These are phyloP conservation scores for Casuarina glauca DNA, from an alignment of 306 rosid species.

Conservation along the genomic window DNA sequence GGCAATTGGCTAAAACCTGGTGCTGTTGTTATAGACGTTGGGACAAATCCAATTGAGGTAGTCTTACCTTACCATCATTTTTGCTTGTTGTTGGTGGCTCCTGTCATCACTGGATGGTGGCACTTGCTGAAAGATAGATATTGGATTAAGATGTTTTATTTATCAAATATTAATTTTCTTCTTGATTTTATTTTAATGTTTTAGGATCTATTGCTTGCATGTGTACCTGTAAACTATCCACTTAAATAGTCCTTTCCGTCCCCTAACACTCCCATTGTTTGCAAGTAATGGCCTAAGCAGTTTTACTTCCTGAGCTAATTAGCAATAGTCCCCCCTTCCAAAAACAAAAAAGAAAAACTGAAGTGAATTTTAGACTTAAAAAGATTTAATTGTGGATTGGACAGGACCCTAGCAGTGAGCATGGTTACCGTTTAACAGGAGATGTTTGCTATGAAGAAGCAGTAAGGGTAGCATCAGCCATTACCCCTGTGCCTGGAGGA, in stretches of 20 bases:
- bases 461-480: slow-evolving; percentile 58
- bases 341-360: no score
- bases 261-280: background rate
- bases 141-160: background rate
- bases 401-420: slow-evolving; percentile 69
- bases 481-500: slow-evolving; percentile 94
- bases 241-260: background rate
- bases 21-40: slow-evolving; percentile 80
- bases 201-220: background rate
- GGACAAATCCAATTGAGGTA: slow-evolving; percentile 88
- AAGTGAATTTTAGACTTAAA: background rate
- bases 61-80: background rate
- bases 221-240: background rate
- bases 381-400: background rate
- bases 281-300: background rate
- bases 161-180: background rate
- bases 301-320: no score
- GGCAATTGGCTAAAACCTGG: slow-evolving; percentile 91
- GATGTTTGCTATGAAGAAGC: slow-evolving; percentile 90
- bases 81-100: slow-evolving; percentile 4
- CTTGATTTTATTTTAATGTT: background rate
- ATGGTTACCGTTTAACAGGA: slow-evolving; percentile 66
- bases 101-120: background rate
- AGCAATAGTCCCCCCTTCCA: no score
- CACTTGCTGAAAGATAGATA: background rate